Evolutionary conservation across 176 grass and related monocot genomes (phyloP).

Genomic region (Oryza nivara): DNA sequence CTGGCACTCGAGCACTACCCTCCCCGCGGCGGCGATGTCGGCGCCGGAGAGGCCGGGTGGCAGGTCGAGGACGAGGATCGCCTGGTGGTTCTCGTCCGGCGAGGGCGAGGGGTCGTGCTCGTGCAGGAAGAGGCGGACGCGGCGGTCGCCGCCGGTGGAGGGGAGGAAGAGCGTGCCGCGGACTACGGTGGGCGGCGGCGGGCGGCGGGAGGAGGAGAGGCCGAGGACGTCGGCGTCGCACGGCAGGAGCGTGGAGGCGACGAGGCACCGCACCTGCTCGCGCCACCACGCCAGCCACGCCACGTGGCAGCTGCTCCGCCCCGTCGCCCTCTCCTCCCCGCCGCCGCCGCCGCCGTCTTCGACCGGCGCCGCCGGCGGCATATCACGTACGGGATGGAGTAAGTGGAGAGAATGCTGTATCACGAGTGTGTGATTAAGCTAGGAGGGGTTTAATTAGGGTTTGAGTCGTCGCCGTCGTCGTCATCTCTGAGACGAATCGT

Average conservation of each 20-base stretch:
- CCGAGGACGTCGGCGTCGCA: conserved; percentile 7
- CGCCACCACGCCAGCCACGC: conserved; percentile 48
- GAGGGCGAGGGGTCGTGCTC: conserved; percentile 1
- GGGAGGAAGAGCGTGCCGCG: conserved; percentile 62
- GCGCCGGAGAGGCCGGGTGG: conserved; percentile 29
- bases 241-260: conserved; percentile 38
- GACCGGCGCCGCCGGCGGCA: conserved; percentile 31
- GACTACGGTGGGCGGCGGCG: conserved; percentile 5
- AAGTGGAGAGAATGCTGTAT: too few species aligned
- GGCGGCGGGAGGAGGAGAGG: background rate
- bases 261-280: conserved; percentile 28
- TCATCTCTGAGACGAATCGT: too few species aligned
- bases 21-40: conserved; percentile 41
- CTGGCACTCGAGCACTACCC: conserved; percentile 55
- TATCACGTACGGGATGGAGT: too few species aligned
- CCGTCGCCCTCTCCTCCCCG: background rate
- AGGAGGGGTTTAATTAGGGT: too few species aligned
- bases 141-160: conserved; percentile 39
- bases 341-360: background rate
- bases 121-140: conserved; percentile 58
- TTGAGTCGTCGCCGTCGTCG: too few species aligned
- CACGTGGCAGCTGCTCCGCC: conserved; percentile 39
- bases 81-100: background rate
- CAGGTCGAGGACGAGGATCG: conserved; percentile 53
- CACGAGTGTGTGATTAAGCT: too few species aligned